Evolutionary conservation across 768 basidiomycete genomes (phyloP).

Genomic region (Sporobolomyces roseus): DNA sequence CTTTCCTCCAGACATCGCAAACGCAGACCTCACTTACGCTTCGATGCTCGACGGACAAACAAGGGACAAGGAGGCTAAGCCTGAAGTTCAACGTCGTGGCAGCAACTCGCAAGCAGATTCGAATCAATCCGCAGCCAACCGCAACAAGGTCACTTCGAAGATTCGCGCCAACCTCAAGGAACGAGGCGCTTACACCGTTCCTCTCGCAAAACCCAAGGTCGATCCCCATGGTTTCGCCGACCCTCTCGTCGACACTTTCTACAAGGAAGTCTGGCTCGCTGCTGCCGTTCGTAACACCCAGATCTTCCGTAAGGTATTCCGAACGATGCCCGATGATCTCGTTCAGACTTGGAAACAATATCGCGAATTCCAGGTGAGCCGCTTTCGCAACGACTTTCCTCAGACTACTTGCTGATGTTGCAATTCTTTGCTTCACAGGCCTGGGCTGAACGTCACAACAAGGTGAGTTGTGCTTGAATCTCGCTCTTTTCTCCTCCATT

Average conservation of each 20-base stretch:
- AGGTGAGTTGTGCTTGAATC: constrained; percentile 8
- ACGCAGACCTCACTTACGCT: constrained; percentile 27
- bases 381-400: too few species aligned
- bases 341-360: constrained; percentile 95
- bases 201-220: constrained; percentile 65
- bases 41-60: constrained; percentile 1
- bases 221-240: constrained; percentile 79
- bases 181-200: constrained; percentile 50
- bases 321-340: constrained; percentile 84
- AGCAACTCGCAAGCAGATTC: constrained; percentile 1
- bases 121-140: constrained; percentile 30
- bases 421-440: constrained; percentile 47
- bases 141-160: constrained; percentile 25
- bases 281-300: constrained; percentile 87
- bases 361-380: constrained; percentile 60
- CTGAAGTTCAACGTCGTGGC: not conserved
- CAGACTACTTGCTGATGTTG: not conserved
- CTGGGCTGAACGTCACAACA: constrained; percentile 62
- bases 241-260: constrained; percentile 79
- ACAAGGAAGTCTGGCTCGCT: constrained; percentile 74
- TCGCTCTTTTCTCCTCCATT: not conserved
- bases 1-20: constrained; percentile 30
- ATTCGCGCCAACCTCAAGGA: constrained; percentile 53
- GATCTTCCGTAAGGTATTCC: constrained; percentile 91
- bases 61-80: constrained; percentile 7